Base-by-base conservation (phyloP, 148 eudicot genomes). In the Rhododendron ovatum region DNA sequence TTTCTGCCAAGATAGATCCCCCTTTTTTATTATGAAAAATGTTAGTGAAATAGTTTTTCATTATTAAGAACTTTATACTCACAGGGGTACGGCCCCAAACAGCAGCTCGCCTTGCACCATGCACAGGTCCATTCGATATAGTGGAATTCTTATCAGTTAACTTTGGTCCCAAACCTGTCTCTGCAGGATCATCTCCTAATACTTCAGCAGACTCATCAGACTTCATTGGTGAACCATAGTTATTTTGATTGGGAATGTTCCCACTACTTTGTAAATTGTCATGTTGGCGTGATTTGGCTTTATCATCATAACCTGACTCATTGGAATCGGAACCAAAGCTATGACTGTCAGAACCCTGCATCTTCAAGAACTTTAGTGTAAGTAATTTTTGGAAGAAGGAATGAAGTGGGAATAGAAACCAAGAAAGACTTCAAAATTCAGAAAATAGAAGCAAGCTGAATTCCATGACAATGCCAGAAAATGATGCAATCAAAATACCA, bases 41-140 rank as follows among this genome's bases (percentile, higher is more conserved):
- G 69, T 24, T n/a, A 11, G 33, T 10, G 11, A 26, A 10, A 67
- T 10, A 26, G 13, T 26, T 67, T 67, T 26, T 26, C 35, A 26
- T 26, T 59, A 20, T 59, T 22, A 67, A 37, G 33, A 81, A 69
- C 35, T 28, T 81, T 50, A 33, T 85, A 91, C 98, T 93, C 86
- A 95, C 98, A 47, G 95, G 83, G 84, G 90, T 87, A 43, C 93
- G 96, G 82, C 98, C 96, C 96, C 95, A 94, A 87, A 84, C 80
- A 84, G 92, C 81, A 18, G 90, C 88, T 22, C 88, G 89, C 39
- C 88, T 86, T 80, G 50, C 86, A 78, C 90, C 84, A 83, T 84
- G 87, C 13, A 33, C 84, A 75, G 89, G 85, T 85, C 89, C 94
- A 50, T 85, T 80, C 82, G 88, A 33, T 86, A 76, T 57, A 55